Conservation (phyloP, 1,284 basidiomycete species). For the Phylloporus gajari region DNA sequence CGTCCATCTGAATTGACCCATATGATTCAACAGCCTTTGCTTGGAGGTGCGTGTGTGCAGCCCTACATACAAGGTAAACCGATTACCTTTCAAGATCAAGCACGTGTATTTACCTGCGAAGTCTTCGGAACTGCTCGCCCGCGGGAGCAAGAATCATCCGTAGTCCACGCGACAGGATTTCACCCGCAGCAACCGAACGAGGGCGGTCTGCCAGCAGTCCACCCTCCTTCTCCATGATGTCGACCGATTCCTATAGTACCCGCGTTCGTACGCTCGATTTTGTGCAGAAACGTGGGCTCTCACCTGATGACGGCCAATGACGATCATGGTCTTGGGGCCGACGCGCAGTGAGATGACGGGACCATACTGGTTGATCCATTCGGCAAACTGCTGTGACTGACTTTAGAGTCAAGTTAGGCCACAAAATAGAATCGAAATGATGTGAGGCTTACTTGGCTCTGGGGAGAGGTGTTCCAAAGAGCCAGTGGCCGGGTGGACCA, state of each 20-base stretch:
- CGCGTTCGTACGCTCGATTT: neutral
- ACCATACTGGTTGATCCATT: conserved; percentile 51
- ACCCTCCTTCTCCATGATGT: conserved; percentile 50
- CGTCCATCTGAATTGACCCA: conserved; percentile 49
- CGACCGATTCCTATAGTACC: conserved; percentile 55
- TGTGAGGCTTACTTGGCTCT: conserved; percentile 30
- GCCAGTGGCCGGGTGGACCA: conserved; percentile 46
- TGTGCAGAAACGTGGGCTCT: neutral
- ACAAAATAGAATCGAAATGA: neutral
- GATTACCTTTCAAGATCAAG: neutral
- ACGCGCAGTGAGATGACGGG: conserved; percentile 48
- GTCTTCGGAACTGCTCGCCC: conserved; percentile 46
- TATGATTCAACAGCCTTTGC: conserved; percentile 49
- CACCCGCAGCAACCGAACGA: conserved; percentile 42
- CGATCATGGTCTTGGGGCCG: conserved; percentile 43
- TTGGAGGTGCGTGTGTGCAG: conserved; percentile 54
- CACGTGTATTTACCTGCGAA: conserved; percentile 39
- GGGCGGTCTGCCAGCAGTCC: conserved; percentile 47
- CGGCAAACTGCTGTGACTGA: conserved; percentile 46
- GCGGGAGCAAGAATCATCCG: conserved; percentile 46
- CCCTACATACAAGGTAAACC: conserved; percentile 29
- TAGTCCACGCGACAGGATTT: conserved; percentile 43
- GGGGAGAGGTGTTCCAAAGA: conserved; percentile 42
- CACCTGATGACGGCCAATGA: conserved; percentile 51
- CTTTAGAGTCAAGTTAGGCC: conserved; percentile 16